Evolutionary conservation across 768 basidiomycete genomes (phyloP), one percentile per base, ranked within the genome.

Genomic region (Kwoniella mangroviensis): DNA sequence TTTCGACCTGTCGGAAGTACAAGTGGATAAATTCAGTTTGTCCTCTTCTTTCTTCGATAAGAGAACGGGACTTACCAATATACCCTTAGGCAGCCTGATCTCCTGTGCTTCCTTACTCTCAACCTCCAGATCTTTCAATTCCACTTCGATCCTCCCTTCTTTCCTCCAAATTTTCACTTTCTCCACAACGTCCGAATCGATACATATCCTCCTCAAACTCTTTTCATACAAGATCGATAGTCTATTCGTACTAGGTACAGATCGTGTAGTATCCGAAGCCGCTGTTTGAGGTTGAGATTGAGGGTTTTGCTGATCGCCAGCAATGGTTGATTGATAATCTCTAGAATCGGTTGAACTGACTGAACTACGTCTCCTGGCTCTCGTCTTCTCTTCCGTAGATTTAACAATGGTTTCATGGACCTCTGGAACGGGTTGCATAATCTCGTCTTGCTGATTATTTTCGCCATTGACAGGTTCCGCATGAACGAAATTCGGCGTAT

Each of bases 161-260:
- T 87, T 86, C 51, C 97, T 87, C 82, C 88, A 91, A 11, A 99
- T 88, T 75, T 89, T 90, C 65, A 99, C 86, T 59, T 86, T 87
- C 52, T 93, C 89, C 22, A 98, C 92, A 34, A 91, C 88, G 73
- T 91, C 91, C 2, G 96, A 92, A 81, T 98, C 91, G 68, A 98
- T 86, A 28, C 97, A 90, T 60, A 99, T 86, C 51, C 97, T 87
- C 59, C 92, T 86, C 68, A 90, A 90, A 60, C 93, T 94, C 54
- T 90, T 90, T 66, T 94, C 93, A 83, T 97, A 99, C 0, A 96
- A 91, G 81, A 98, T 94, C 9, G 95, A 97, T n/a, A 99, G 73
- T 21, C 86, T 78, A 65, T 86, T 83, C n/a, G 76, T 69, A 7
- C 75, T 73, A 1, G 82, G 83, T 28, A 69, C 71, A 59, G n/a